These are phyloP conservation scores for Pseudopithomyces maydicus DNA, from an alignment of 2,329 filamentous ascomycete species.

Conservation along the genomic window DNA sequence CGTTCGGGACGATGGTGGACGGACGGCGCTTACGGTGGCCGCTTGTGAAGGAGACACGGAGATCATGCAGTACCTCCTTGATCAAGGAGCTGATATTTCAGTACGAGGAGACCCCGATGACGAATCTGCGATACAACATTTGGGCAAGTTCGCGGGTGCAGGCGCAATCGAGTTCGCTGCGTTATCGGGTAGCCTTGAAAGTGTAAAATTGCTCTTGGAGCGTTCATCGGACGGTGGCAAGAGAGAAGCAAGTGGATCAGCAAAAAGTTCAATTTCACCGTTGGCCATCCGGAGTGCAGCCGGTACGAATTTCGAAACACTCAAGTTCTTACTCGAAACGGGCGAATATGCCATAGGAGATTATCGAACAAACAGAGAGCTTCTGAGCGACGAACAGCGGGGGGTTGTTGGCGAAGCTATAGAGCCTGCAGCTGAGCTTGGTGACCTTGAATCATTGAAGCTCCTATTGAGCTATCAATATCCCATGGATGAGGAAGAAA, in stretches of 20 bases:
- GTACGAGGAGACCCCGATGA: neutral
- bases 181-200: neutral
- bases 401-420: neutral
- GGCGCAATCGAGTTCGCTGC: neutral
- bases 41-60: neutral
- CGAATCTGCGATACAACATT: neutral
- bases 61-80: neutral
- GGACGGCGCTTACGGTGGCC: neutral
- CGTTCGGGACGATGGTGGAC: neutral
- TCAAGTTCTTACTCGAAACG: neutral
- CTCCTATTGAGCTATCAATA: neutral
- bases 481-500: neutral
- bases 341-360: neutral
- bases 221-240: neutral
- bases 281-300: neutral
- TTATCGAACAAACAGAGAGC: neutral
- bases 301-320: neutral
- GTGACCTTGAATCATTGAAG: neutral
- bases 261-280: neutral
- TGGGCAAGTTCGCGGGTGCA: neutral
- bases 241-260: neutral
- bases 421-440: neutral
- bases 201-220: neutral
- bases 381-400: neutral
- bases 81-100: neutral